Conservation (phyloP, 345 rosid genomes). For the Moricandia arvensis region DNA sequence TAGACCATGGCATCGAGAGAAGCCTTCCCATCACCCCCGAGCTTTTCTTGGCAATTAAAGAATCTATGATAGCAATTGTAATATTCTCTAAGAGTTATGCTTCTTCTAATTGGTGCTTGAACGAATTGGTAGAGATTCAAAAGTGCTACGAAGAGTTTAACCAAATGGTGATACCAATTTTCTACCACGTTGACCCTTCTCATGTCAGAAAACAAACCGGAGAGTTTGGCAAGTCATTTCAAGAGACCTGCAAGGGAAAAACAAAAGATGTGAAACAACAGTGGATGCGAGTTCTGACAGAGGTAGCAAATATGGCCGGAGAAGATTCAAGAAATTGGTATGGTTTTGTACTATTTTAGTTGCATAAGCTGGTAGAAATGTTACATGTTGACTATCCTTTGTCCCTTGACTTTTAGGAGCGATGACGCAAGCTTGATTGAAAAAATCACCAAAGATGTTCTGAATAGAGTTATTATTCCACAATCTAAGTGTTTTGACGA, state of each 20-base stretch:
- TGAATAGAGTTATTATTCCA: not conserved
- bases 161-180: not conserved
- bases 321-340: not conserved
- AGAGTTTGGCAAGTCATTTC: not conserved
- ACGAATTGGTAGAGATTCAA: not conserved
- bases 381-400: too few relatives aligned
- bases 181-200: not conserved
- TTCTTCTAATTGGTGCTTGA: not conserved
- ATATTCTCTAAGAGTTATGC: conserved; percentile 20
- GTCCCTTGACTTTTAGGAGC: not conserved
- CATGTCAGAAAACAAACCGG: not conserved
- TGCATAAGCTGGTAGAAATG: too few relatives aligned
- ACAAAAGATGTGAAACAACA: not conserved
- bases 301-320: conserved; percentile 2
- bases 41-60: conserved; percentile 12
- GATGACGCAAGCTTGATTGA: not conserved
- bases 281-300: not conserved
- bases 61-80: conserved; percentile 7
- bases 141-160: not conserved
- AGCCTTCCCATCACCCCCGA: not conserved
- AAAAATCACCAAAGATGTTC: not conserved
- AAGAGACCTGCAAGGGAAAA: not conserved
- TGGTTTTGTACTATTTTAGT: not conserved
- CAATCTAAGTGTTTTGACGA: not conserved
- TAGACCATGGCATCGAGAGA: conserved; percentile 1